A percentile compares a stretch with the other conserved stretches of the same genome.
Conservation (phyloP, 2,329 filamentous ascomycete genomes). For the Ploettnerulaceae sp. region DNA sequence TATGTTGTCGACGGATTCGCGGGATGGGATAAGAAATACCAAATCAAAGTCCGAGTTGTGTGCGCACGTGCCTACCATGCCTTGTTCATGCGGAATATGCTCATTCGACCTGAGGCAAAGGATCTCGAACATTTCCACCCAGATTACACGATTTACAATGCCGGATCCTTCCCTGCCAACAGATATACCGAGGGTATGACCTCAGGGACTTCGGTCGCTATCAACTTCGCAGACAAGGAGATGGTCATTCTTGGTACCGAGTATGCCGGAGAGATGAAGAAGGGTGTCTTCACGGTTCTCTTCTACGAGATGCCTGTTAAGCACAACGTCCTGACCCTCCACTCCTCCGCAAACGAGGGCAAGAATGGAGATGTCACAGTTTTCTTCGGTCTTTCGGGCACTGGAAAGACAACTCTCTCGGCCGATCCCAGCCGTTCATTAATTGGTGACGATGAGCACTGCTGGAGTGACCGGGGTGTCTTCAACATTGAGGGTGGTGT, state of each 20-base stretch:
- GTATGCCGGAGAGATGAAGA: constrained; percentile 97
- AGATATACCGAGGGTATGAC: constrained; percentile 98
- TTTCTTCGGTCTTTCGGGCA: constrained; percentile 98
- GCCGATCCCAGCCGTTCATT: constrained; percentile 93
- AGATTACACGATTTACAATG: constrained; percentile 99
- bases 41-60: constrained; percentile 94
- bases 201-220: constrained; percentile 92
- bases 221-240: constrained; percentile 99
- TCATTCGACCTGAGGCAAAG: constrained; percentile 86
- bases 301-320: constrained; percentile 99
- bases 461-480: constrained; percentile 93
- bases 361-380: constrained; percentile 92
- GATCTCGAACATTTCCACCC: constrained; percentile 97
- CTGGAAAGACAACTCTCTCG: constrained; percentile 96
- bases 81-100: constrained; percentile 99
- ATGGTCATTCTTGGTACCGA: constrained; percentile 99
- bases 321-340: constrained; percentile 96
- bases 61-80: constrained; percentile 99
- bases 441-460: constrained; percentile 99
- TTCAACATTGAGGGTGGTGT: constrained; percentile 98
- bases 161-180: constrained; percentile 96
- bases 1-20: constrained; percentile 97
- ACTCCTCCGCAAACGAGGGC: constrained; percentile 98
- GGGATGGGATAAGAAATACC: constrained; percentile 97
- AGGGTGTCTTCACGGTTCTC: constrained; percentile 93